Evolutionary conservation across 371 early-diverging fungal species (phyloP), one percentile per base, ranked within the genome.

Genomic region (Apophysomyces elegans): DNA sequence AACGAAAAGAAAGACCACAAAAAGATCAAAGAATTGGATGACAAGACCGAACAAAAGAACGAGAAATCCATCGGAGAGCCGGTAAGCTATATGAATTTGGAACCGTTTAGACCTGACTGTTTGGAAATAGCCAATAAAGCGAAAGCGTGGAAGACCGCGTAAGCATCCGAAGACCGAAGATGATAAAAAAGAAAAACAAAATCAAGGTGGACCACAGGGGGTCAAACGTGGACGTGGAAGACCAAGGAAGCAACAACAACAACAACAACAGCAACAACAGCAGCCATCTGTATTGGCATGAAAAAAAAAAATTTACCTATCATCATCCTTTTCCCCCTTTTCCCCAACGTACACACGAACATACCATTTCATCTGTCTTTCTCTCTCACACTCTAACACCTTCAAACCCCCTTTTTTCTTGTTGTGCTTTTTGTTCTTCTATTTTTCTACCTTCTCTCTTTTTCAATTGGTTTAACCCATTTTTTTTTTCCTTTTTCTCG

Each of bases 101-200:
- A 50, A 50, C 4, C 54, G 8, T 32, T 50, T n/a, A 21, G 1
- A 14, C 7, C 16, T 18, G 16, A 9, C 21, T 50, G 21, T 26
- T 26, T 26, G 32, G 32, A 26, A 26, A 26, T 50, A 50, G 54
- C 54, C 54, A 50, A 50, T 50, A 50, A 50, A 50, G 54, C 16
- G 54, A 50, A 50, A 50, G 54, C 54, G 54, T 50, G 54, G 54
- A 21, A 50, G 54, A 50, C 54, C 54, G 54, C 54, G 54, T 50
- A 50, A 50, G 54, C 54, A 50, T 50, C 54, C 54, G 21, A 50
- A 50, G 21, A 9, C 16, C 9, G 54, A 50, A 16, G 47, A 47
- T 14, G 16, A 11, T 7, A 21, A 16, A 50, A 50, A 50, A 50
- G 54, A n/a, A 21, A 50, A 50, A 50, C 54, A 16, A 21, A 50